These are phyloP conservation scores for Tricholoma hemisulphureum DNA, from an alignment of 768 basidiomycete species.

Conservation along the genomic window DNA sequence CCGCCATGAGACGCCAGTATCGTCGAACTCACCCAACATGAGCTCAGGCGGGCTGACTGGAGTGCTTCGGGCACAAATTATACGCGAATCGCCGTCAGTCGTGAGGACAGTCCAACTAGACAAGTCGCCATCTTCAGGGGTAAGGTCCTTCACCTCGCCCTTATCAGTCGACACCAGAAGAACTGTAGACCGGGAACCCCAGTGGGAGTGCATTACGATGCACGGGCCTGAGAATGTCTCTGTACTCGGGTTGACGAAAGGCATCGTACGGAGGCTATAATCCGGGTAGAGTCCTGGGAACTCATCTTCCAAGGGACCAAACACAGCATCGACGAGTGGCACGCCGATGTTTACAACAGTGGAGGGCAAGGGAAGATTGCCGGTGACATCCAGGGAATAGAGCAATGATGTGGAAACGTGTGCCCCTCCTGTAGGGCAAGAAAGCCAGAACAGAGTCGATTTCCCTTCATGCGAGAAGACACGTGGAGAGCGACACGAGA, in stretches of 20 bases:
- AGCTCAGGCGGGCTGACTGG: slow-evolving; percentile 47
- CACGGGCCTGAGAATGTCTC: slow-evolving; percentile 15
- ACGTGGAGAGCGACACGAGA: slow-evolving; percentile 62
- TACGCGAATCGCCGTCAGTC: slow-evolving; percentile 40
- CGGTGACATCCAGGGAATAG: slow-evolving; percentile 40
- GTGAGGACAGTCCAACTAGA: slow-evolving; percentile 56
- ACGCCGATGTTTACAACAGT: slow-evolving; percentile 10
- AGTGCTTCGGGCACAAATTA: slow-evolving; percentile 53
- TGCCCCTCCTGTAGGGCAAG: slow-evolving; percentile 53
- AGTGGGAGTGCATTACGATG: slow-evolving; percentile 48
- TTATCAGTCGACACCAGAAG: slow-evolving; percentile 42
- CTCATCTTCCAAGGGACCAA: slow-evolving; percentile 33
- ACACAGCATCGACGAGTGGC: slow-evolving; percentile 42
- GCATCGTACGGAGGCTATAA: slow-evolving; percentile 41
- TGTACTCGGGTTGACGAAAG: slow-evolving; percentile 33
- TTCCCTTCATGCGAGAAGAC: slow-evolving; percentile 28
- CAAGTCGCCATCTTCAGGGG: slow-evolving; percentile 34
- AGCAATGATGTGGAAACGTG: slow-evolving; percentile 58
- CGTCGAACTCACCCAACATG: slow-evolving; percentile 42
- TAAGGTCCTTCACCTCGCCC: slow-evolving; percentile 45
- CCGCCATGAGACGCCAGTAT: slow-evolving; percentile 30
- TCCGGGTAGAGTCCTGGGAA: slow-evolving; percentile 69
- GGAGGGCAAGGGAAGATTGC: not conserved
- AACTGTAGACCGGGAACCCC: slow-evolving; percentile 54
- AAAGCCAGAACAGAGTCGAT: slow-evolving; percentile 49